Evolutionary conservation across 106 monocot genomes (phyloP).

Genomic region (Apostasia ramifera): DNA sequence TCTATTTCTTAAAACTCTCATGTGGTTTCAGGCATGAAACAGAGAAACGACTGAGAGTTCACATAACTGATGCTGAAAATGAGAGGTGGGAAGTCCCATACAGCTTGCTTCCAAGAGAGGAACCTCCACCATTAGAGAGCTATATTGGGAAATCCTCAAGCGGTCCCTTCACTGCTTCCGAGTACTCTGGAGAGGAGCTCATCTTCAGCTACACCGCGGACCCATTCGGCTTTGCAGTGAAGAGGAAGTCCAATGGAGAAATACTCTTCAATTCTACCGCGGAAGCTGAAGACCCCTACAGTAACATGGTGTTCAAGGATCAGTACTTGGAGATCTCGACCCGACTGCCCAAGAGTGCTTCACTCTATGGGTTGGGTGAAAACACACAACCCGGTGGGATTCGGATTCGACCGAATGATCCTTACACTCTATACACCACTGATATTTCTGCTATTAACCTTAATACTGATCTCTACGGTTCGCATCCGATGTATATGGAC

Average conservation of each 20-base stretch:
- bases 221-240: slow-evolving; percentile 73
- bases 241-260: slow-evolving; percentile 56
- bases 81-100: slow-evolving; percentile 95
- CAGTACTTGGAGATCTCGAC: slow-evolving; percentile 92
- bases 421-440: slow-evolving; percentile 78
- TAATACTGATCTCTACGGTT: slow-evolving; percentile 89
- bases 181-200: slow-evolving; percentile 52
- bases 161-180: slow-evolving; percentile 23
- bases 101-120: slow-evolving; percentile 64
- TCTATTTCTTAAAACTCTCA: neutral
- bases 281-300: slow-evolving; percentile 9
- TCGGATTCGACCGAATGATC: slow-evolving; percentile 69
- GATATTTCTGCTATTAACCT: slow-evolving; percentile 83
- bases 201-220: slow-evolving; percentile 66
- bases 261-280: slow-evolving; percentile 62
- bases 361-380: slow-evolving; percentile 89
- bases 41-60: slow-evolving; percentile 59
- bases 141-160: neutral
- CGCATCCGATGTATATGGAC: slow-evolving; percentile 94
- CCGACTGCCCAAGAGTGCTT: slow-evolving; percentile 39
- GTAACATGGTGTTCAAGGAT: slow-evolving; percentile 79
- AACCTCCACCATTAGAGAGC: slow-evolving; percentile 30
- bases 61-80: slow-evolving; percentile 73
- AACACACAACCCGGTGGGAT: slow-evolving; percentile 88
- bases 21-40: slow-evolving; percentile 57